A percentile compares a stretch with the other conserved stretches of the same genome.
Conservation (phyloP, 306 rosid species). For the Luffa acutangula region DNA sequence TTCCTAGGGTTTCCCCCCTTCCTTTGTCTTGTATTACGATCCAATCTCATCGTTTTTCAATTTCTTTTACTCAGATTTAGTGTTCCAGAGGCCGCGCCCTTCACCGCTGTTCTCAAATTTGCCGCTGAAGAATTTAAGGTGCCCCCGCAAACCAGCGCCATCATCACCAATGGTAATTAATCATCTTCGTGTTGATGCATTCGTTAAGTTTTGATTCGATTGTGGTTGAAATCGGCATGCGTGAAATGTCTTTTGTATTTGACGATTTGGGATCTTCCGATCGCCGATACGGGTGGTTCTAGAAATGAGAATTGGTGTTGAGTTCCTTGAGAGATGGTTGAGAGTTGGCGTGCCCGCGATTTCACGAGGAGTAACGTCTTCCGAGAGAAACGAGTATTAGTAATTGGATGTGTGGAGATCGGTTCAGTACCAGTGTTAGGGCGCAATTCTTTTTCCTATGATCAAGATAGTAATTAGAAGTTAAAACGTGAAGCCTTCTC, state of each 20-base stretch:
- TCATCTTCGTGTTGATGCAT: not conserved
- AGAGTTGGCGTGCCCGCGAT: not conserved
- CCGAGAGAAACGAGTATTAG: not conserved
- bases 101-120: slow-evolving; percentile 93
- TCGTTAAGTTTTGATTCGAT: not conserved
- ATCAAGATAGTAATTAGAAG: not conserved
- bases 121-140: slow-evolving; percentile 98
- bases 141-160: slow-evolving; percentile 97
- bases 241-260: not conserved
- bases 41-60: not conserved
- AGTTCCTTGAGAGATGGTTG: not conserved
- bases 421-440: not conserved
- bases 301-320: not conserved
- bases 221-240: not conserved
- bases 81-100: slow-evolving; percentile 97
- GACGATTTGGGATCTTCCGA: not conserved
- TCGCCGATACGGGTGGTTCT: not conserved
- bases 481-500: not conserved
- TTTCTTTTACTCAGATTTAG: slow-evolving; percentile 47
- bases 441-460: not conserved
- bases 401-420: not conserved
- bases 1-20: not conserved
- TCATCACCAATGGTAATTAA: slow-evolving; percentile 77
- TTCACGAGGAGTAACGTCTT: not conserved
- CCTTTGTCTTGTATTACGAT: not conserved